Base-by-base conservation (phyloP, 176 grass and related monocot species). In the Lolium multiflorum region DNA sequence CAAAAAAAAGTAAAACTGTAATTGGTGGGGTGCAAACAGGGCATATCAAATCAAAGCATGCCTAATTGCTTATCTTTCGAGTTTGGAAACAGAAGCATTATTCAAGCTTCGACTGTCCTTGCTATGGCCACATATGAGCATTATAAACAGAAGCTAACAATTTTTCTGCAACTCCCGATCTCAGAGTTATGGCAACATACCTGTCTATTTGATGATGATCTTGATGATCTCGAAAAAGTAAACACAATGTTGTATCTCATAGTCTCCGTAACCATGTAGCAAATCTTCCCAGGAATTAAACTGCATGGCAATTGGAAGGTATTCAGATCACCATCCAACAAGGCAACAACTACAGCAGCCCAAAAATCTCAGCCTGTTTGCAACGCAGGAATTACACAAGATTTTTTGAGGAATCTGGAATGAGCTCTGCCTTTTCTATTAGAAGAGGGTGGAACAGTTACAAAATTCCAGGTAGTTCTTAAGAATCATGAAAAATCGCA, bases 281-380 rank as follows among this genome's bases (percentile, higher is more conserved):
- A 77, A 55, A 37, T 31, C 50, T 26, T 77, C 28, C 74, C 51
- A 77, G 16, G 74, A 77, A 57, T 56, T 31, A 3, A 68, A 37
- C 74, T 37, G 74, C 62, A 52, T 52, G 26, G 16, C 26, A 55
- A 25, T 28, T 76, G 48, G 48, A 24, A 76, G 14, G 38, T 68
- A 38, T 38, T 68, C 2, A 68, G 28, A 68, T 68, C 64, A 31
- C 26, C 26, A 66, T 17, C 26, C 14, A 68, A 68, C 28, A 28
- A 28, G 28, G 28, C 28, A 28, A 28, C 5, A 38, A 68, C 64
- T 31, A 65, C 64, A 38, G 7, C 13, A 76, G 12, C 13, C 21
- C 71, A 74, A 50, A 73, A 12, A 75, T 75, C 47, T 51, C 22
- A 31, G 22, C 46, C 26, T 25, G 43, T 52, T 35, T 38, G 7